These are phyloP conservation scores for Pseudohyphozyma bogoriensis DNA, from an alignment of 768 basidiomycete species.

Conservation along the genomic window DNA sequence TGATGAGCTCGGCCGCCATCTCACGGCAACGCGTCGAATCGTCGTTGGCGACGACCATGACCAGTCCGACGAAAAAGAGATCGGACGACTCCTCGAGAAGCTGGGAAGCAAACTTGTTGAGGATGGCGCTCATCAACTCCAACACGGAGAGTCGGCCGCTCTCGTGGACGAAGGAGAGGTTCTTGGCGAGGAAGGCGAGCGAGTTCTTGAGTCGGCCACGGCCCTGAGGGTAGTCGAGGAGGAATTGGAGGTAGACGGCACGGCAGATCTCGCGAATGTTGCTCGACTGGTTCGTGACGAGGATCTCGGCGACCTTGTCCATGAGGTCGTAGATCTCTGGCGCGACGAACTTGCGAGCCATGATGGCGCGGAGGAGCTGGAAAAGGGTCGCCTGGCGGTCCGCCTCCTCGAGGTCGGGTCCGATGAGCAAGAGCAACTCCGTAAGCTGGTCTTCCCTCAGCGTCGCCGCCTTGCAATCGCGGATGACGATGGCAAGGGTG, in stretches of 20 bases:
- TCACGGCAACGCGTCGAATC: slow-evolving; percentile 79
- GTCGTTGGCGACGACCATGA: slow-evolving; percentile 90
- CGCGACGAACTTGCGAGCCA: slow-evolving; percentile 80
- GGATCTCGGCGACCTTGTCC: slow-evolving; percentile 79
- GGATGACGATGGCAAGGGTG: slow-evolving; percentile 72
- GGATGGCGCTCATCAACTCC: slow-evolving; percentile 74
- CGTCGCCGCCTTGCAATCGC: slow-evolving; percentile 70
- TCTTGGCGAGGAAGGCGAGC: slow-evolving; percentile 84
- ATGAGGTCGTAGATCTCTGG: slow-evolving; percentile 96
- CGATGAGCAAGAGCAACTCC: slow-evolving; percentile 65
- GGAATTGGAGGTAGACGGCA: slow-evolving; percentile 77
- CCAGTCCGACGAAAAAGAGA: slow-evolving; percentile 78
- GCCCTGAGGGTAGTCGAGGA: slow-evolving; percentile 95
- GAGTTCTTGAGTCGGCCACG: slow-evolving; percentile 76
- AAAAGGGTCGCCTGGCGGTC: slow-evolving; percentile 77
- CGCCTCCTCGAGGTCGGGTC: slow-evolving; percentile 84
- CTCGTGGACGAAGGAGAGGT: slow-evolving; percentile 80
- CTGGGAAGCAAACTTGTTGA: slow-evolving; percentile 68
- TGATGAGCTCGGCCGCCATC: slow-evolving; percentile 74
- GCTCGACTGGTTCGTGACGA: slow-evolving; percentile 84
- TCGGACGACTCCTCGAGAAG: slow-evolving; percentile 72
- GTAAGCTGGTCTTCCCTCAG: slow-evolving; percentile 82
- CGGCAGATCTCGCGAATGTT: slow-evolving; percentile 88
- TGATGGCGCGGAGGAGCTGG: slow-evolving; percentile 76
- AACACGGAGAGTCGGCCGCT: slow-evolving; percentile 87